Percentiles rank a stretch among this genome's conserved stretches.
Evolutionary conservation across 306 rosid genomes (phyloP).

Genomic region (Medicago lupulina): DNA sequence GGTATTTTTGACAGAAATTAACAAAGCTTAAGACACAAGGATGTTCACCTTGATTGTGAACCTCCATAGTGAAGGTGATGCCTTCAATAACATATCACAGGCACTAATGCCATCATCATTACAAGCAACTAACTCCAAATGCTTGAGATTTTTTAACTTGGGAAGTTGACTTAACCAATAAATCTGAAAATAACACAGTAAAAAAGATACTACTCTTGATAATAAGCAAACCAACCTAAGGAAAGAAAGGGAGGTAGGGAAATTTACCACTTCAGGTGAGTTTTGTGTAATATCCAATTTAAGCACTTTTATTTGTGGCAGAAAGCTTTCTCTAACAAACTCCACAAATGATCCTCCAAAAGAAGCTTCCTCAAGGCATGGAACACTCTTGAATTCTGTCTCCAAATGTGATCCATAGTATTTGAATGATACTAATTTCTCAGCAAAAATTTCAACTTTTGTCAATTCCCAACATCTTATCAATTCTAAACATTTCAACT

Average conservation of each 20-base stretch:
- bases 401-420: constrained; percentile 43
- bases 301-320: constrained; percentile 44
- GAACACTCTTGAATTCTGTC: constrained; percentile 35
- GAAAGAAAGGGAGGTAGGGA: background rate
- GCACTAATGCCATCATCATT: constrained; percentile 24
- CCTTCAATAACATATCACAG: constrained; percentile 43
- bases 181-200: constrained; percentile 36
- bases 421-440: constrained; percentile 40
- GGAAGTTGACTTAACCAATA: constrained; percentile 41
- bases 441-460: constrained; percentile 44
- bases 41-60: constrained; percentile 47
- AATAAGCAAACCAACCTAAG: background rate
- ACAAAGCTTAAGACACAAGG: background rate
- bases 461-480: constrained; percentile 38
- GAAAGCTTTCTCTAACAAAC: constrained; percentile 35
- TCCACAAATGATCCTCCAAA: constrained; percentile 45
- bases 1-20: constrained; percentile 9
- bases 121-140: constrained; percentile 44
- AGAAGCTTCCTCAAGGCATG: constrained; percentile 46
- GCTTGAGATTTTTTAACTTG: constrained; percentile 32
- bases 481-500: constrained; percentile 39
- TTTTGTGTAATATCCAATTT: constrained; percentile 47
- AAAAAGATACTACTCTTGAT: background rate
- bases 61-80: constrained; percentile 45
- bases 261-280: constrained; percentile 36